Evolutionary conservation across 2,329 filamentous ascomycete genomes (phyloP).

Genomic region (Ceratocystis albifundus): DNA sequence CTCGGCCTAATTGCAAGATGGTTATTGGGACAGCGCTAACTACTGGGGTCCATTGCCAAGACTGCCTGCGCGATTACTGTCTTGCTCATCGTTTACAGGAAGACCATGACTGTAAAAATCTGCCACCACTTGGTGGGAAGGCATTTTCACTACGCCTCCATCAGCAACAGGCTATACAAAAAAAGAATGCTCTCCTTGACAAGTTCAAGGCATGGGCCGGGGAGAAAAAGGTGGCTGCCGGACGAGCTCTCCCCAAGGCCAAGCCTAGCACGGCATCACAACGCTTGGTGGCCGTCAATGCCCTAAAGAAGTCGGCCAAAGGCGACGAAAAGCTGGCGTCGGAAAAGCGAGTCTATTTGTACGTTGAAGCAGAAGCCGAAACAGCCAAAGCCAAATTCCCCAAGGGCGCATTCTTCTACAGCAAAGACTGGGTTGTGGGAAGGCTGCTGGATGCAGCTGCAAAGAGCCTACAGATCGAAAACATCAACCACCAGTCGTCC

Average conservation of each 20-base stretch:
- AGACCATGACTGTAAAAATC: slow-evolving; percentile 74
- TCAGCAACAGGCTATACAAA: slow-evolving; percentile 47
- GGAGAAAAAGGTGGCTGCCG: slow-evolving; percentile 56
- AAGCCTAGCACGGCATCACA: slow-evolving; percentile 53
- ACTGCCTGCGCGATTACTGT: slow-evolving; percentile 64
- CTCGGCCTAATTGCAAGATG: slow-evolving; percentile 54
- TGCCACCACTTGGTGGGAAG: slow-evolving; percentile 40
- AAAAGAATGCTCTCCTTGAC: slow-evolving; percentile 60
- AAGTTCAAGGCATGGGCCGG: slow-evolving; percentile 70
- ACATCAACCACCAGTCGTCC: slow-evolving; percentile 67
- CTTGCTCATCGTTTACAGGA: slow-evolving; percentile 64
- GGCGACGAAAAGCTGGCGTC: slow-evolving; percentile 69
- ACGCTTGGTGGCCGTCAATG: slow-evolving; percentile 57
- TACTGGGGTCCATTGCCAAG: slow-evolving; percentile 58
- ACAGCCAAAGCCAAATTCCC: slow-evolving; percentile 76
- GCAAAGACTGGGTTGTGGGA: slow-evolving; percentile 79
- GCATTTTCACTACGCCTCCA: slow-evolving; percentile 33
- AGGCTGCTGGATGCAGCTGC: slow-evolving; percentile 69
- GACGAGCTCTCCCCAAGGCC: slow-evolving; percentile 47
- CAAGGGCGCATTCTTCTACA: slow-evolving; percentile 69
- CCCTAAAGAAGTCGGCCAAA: slow-evolving; percentile 76
- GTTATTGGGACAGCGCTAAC: slow-evolving; percentile 56
- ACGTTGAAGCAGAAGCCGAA: slow-evolving; percentile 80
- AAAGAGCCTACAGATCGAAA: slow-evolving; percentile 63
- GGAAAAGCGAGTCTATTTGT: slow-evolving; percentile 82